These are phyloP conservation scores for Endoconidiophora polonica DNA, from an alignment of 2,329 filamentous ascomycete genomes.

Conservation along the genomic window DNA sequence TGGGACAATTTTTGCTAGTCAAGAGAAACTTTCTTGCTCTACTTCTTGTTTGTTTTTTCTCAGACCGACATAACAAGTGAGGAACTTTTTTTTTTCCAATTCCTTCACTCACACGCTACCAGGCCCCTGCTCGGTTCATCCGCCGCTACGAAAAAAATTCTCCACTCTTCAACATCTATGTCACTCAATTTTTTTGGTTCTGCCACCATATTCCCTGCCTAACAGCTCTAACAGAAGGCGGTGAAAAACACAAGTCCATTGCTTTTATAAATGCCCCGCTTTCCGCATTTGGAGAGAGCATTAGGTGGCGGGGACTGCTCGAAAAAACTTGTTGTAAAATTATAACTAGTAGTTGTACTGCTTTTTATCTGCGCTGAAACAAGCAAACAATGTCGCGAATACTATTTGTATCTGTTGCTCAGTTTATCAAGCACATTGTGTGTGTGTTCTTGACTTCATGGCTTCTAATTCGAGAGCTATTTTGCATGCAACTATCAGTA, in stretches of 20 bases:
- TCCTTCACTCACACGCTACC: slow-evolving; percentile 1
- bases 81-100: slow-evolving; percentile 3
- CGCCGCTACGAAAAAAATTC: not conserved
- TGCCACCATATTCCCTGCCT: not conserved
- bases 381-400: no score
- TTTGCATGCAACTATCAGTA: no score
- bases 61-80: not conserved
- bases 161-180: slow-evolving; percentile 9
- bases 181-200: not conserved
- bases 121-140: slow-evolving; percentile 1
- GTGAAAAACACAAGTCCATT: not conserved
- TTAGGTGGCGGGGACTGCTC: not conserved
- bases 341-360: no score
- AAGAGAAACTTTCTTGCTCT: not conserved
- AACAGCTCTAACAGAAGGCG: not conserved
- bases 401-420: no score
- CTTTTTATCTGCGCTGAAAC: no score
- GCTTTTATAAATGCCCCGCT: slow-evolving; percentile 1
- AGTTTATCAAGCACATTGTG: no score
- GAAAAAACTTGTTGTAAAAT: not conserved
- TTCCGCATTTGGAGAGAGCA: slow-evolving; percentile 1
- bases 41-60: not conserved
- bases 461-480: no score
- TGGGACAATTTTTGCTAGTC: not conserved
- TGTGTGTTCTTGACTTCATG: no score